These are phyloP conservation scores for Gaultheria prostrata DNA, from an alignment of 148 eudicot species.

Conservation along the genomic window DNA sequence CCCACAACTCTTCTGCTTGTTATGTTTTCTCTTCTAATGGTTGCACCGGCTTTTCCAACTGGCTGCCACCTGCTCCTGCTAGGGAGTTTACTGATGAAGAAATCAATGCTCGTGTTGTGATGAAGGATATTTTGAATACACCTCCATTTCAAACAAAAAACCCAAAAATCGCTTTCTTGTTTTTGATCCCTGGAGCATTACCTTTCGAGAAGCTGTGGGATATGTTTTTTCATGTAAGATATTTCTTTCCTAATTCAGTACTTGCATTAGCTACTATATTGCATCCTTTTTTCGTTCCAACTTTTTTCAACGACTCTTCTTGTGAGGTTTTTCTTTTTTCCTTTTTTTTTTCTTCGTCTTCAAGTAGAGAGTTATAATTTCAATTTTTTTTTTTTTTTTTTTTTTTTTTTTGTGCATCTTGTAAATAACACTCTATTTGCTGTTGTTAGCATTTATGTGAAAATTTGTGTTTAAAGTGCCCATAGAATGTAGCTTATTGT, in stretches of 20 bases:
- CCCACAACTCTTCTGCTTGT: slow-evolving; percentile 52
- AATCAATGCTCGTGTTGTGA: slow-evolving; percentile 51
- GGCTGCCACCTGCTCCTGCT: slow-evolving; percentile 50
- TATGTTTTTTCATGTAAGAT: slow-evolving; percentile 56
- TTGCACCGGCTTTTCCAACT: slow-evolving; percentile 49
- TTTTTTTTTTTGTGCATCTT: not conserved
- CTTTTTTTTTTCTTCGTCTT: not conserved
- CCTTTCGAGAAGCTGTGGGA: slow-evolving; percentile 82
- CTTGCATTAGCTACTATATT: not conserved
- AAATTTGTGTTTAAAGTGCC: not conserved
- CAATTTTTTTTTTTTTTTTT: not conserved
- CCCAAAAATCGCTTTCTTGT: slow-evolving; percentile 74
- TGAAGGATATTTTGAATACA: slow-evolving; percentile 46
- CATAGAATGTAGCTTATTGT: not conserved
- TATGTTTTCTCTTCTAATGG: slow-evolving; percentile 59
- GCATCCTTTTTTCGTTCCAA: not conserved
- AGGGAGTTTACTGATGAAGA: slow-evolving; percentile 63
- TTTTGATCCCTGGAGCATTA: slow-evolving; percentile 57
- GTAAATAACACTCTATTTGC: not conserved
- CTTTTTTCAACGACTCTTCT: not conserved
- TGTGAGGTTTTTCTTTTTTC: not conserved
- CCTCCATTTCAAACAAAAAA: slow-evolving; percentile 37
- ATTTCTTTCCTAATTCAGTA: slow-evolving; percentile 12
- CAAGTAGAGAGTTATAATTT: not conserved
- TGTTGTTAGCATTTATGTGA: not conserved